These are phyloP conservation scores for Pythium brachiatum DNA, from an alignment of 352 stramenopile genomes.

Conservation along the genomic window DNA sequence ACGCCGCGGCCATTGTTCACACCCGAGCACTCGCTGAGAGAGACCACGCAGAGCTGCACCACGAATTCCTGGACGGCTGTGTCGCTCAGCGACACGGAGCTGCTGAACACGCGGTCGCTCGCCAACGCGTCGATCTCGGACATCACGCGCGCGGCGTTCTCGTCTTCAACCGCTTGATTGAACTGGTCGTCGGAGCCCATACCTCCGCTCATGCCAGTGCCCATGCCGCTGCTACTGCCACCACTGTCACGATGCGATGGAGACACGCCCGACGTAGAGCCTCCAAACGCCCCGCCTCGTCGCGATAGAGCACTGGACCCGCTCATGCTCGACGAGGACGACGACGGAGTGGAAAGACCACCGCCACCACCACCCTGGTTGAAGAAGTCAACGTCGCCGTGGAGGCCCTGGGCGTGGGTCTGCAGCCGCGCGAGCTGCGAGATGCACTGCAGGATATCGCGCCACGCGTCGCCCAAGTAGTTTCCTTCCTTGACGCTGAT, in stretches of 20 bases:
- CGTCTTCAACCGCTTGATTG: slow-evolving; percentile 75
- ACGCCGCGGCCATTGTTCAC: slow-evolving; percentile 41
- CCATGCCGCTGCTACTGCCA: slow-evolving; percentile 7
- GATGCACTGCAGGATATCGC: slow-evolving; percentile 95
- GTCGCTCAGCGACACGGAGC: slow-evolving; percentile 76
- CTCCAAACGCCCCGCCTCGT: slow-evolving; percentile 24
- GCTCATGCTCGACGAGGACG: slow-evolving; percentile 13
- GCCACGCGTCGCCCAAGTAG: slow-evolving; percentile 96
- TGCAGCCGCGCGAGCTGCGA: slow-evolving; percentile 97
- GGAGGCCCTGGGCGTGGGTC: slow-evolving; percentile 91
- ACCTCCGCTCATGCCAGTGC: slow-evolving; percentile 32
- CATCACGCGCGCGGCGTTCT: slow-evolving; percentile 81
- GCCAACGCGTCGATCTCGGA: slow-evolving; percentile 82
- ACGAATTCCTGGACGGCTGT: slow-evolving; percentile 89
- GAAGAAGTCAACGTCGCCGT: slow-evolving; percentile 85
- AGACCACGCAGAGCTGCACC: slow-evolving; percentile 87
- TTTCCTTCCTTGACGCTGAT: slow-evolving; percentile 97
- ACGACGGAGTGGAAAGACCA: slow-evolving; percentile 23
- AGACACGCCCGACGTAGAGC: slow-evolving; percentile 34
- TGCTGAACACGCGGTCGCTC: slow-evolving; percentile 92
- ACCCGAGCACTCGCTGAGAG: slow-evolving; percentile 85
- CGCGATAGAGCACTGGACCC: neutral
- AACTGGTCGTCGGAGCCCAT: slow-evolving; percentile 47
- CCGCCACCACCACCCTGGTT: slow-evolving; percentile 30
- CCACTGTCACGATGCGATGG: slow-evolving; percentile 52